phyloP scores from a whole-genome alignment of 805 yeast species.

The Ogataea zsoltii region DNA sequence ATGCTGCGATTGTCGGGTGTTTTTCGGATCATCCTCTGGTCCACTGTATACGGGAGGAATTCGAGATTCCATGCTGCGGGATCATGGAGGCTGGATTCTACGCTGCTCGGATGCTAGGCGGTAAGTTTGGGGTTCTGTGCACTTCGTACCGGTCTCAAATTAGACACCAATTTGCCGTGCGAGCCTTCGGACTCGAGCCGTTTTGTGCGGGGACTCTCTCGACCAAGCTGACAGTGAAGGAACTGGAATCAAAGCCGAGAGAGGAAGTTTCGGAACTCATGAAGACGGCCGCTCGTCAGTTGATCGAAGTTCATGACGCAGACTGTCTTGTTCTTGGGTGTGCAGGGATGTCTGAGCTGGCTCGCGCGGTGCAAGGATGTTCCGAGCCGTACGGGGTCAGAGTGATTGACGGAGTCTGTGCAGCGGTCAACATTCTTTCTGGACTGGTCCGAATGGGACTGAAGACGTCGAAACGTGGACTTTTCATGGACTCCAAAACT shows the following conservation, averaged over 20 bases:
- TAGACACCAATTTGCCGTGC: conserved; percentile 34
- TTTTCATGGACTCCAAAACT: conserved; percentile 18
- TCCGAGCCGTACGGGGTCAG: conserved; percentile 93
- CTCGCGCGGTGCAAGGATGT: conserved; percentile 87
- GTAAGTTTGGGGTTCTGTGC: conserved; percentile 35
- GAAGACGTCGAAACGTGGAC: conserved; percentile 32
- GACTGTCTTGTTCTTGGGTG: conserved; percentile 69
- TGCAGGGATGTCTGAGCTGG: conserved; percentile 88
- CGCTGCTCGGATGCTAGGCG: conserved; percentile 34
- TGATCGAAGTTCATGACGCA: conserved; percentile 29
- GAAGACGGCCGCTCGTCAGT: conserved; percentile 25
- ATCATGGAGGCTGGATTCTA: conserved; percentile 38
- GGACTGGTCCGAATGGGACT: conserved; percentile 39
- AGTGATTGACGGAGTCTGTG: conserved; percentile 55
- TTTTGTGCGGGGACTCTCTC: conserved; percentile 37
- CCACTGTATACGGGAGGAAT: conserved; percentile 37
- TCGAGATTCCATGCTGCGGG: conserved; percentile 35
- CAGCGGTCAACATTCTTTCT: conserved; percentile 32
- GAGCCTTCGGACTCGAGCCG: conserved; percentile 30
- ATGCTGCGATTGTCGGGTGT: conserved; percentile 37
- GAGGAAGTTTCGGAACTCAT: conserved; percentile 31
- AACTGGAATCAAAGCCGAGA: conserved; percentile 34
- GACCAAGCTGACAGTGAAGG: conserved; percentile 35
- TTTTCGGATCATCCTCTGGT: conserved; percentile 38
- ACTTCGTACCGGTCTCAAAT: conserved; percentile 34